phyloP scores from a whole-genome alignment of 1,284 basidiomycete species.

The Cryptococcus jaspeensis region DNA sequence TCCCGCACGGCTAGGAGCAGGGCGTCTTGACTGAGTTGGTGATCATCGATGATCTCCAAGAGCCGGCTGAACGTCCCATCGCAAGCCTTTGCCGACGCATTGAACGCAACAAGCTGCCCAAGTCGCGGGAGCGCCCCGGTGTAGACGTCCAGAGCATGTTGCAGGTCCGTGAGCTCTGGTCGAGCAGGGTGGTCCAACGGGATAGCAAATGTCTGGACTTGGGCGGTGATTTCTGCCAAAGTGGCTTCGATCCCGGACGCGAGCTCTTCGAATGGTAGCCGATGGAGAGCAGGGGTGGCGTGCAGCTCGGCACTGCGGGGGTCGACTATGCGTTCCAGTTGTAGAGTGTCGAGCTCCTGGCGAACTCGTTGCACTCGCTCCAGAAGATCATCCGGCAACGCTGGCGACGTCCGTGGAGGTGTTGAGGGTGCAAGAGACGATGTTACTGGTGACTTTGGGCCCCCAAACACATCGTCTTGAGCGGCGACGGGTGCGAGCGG shows the following conservation, averaged over 20 bases:
- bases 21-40: not conserved
- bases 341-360: not conserved
- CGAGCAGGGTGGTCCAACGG: not conserved
- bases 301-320: not conserved
- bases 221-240: not conserved
- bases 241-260: not conserved
- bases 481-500: not conserved
- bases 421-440: no score
- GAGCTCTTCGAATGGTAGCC: not conserved
- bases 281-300: not conserved
- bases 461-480: conserved; percentile 4
- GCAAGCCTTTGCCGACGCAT: conserved; percentile 16
- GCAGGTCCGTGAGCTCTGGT: not conserved
- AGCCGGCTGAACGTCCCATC: conserved; percentile 27
- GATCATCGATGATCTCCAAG: conserved; percentile 25
- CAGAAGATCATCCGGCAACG: not conserved
- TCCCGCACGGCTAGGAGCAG: not conserved
- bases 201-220: not conserved
- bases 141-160: conserved; percentile 1
- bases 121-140: conserved; percentile 8
- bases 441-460: not conserved
- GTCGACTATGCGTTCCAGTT: not conserved
- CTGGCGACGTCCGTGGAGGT: not conserved
- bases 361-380: not conserved
- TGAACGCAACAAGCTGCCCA: conserved; percentile 18